Evolutionary conservation across 1,284 basidiomycete genomes (phyloP), one percentile per base, ranked within the genome.

Genomic region (Jaminaea rosea): DNA sequence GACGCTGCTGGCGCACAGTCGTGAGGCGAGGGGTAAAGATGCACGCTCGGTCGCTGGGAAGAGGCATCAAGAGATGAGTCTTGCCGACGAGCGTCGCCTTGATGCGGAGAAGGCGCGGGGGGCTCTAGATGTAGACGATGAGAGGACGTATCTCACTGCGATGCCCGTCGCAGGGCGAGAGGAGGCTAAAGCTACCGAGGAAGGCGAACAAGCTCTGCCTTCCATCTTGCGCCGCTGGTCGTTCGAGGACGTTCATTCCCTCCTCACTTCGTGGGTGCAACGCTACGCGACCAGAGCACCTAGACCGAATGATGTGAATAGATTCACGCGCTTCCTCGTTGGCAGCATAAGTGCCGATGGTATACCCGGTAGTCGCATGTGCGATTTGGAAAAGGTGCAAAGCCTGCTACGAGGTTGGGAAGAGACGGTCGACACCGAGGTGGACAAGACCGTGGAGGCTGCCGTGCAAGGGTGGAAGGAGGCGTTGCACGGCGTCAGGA

Each of bases 11-110:
- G 31, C 26, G 3, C 52, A 50, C 5, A 23, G 23, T 8, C 26
- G 31, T 24, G 23, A 19, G 19, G 9, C 51, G 15, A 17, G 13
- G 19, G 29, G 36, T 13, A 48, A 32, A 29, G 23, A 32, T 21
- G 47, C 52, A 11, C 29, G 52, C 6, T 53, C 44, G 13, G 51
- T 27, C 10, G 8, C 21, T 6, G 51, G 34, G 4, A 24, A 23
- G 29, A 48, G 51, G 10, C 17, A n/a, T 10, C 11, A n/a, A 9
- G 52, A 53, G 21, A 23, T 26, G 32, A 53, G 31, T 1, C 21
- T 29, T 5, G 46, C 27, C 4, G 34, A 53, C 27, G 34, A 53
- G 26, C 37, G 52, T 4, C 36, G 46, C 9, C 6, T 19, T 11
- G 36, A 27, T 10, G 41, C 26, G 13, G 28, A 49, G 29, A 11